Evolutionary conservation across 176 grass and related monocot genomes (phyloP), one percentile per base, ranked within the genome.

Genomic region (Juncus inflexus): DNA sequence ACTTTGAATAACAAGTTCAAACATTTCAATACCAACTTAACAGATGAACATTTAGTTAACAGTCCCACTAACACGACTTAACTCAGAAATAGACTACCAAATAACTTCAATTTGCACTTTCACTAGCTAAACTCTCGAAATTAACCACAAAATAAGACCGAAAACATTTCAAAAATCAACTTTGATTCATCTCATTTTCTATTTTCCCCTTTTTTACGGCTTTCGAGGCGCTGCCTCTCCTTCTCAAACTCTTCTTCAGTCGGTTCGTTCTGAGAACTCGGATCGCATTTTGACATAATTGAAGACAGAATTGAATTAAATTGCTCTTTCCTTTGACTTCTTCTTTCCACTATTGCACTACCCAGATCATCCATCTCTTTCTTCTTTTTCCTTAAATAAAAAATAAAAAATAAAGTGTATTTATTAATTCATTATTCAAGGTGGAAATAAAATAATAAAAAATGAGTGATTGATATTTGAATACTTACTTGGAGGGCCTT

Each of bases 161-260:
- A 28, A 28, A 28, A 28, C 19, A 28, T 28, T 28, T 28, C 19
- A 28, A 28, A 28, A 28, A 28, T 28, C 19, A 28, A 28, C 19
- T 28, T 28, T 28, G 19, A 28, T 28, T 28, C 19, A 28, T 28
- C 19, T 28, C 19, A 28, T 28, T 28, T 28, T 28, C 19, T 28
- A 28, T 28, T 28, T 28, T 28, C 1, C 19, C 19, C 19, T 28
- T 28, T 28, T 28, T 59, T 58, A 43, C 68, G 9, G 42, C 49
- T 83, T 78, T 96, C 92, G 2, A 91, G 69, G 62, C 87, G 86
- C 76, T 83, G 65, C 9, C 79, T 62, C 12, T 84, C 84, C 28
- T 77, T 74, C 60, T 85, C 68, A 37, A 96, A 96, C 79, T 96
- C 92, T 66, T 91, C 87, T 57, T 96, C 87, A 0, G 92, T 77